These are phyloP conservation scores for Colletotrichum scovillei DNA, from an alignment of 2,329 filamentous ascomycete genomes.

Conservation along the genomic window DNA sequence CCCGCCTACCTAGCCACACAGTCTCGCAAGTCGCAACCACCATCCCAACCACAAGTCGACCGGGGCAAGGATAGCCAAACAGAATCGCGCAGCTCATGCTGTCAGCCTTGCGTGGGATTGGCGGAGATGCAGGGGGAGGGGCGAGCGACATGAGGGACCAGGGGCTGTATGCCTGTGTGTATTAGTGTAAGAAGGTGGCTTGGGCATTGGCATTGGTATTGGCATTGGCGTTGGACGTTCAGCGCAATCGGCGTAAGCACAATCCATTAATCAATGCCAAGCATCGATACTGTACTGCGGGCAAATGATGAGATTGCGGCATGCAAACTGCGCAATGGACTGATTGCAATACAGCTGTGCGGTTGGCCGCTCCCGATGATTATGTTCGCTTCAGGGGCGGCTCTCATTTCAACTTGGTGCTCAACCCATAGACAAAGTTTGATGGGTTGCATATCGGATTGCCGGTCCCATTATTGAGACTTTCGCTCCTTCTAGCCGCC, in stretches of 20 bases:
- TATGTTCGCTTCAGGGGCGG: neutral
- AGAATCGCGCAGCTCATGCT: constrained; percentile 19
- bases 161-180: neutral
- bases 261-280: neutral
- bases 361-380: neutral
- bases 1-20: neutral
- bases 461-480: neutral
- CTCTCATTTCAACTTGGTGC: constrained; percentile 22
- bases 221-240: neutral
- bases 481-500: neutral
- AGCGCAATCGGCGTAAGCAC: neutral
- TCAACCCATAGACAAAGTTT: neutral
- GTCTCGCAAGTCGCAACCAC: neutral
- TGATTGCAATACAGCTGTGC: neutral
- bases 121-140: constrained; percentile 22
- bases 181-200: neutral
- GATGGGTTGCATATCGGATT: neutral
- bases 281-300: neutral
- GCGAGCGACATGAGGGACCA: neutral
- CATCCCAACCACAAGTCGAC: constrained; percentile 4
- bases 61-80: neutral
- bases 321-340: neutral
- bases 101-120: constrained; percentile 32
- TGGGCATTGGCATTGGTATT: constrained; percentile 13
- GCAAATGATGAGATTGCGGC: constrained; percentile 7